Base-by-base conservation (phyloP, 768 basidiomycete genomes). In the Rhizopogon sp. region DNA sequence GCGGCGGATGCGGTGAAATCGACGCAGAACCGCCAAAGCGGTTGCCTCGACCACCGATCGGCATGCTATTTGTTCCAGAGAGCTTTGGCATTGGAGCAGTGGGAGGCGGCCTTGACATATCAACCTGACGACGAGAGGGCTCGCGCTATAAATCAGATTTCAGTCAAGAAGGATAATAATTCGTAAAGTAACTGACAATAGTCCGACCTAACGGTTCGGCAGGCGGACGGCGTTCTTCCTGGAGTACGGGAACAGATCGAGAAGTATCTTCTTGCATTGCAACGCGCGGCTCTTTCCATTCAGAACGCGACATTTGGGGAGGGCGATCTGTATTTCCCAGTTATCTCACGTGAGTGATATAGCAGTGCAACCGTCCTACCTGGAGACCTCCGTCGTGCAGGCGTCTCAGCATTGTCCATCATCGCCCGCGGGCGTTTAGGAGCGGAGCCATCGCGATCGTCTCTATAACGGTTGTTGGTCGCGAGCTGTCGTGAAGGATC, bases 361-460 rank as follows among this genome's bases (percentile, higher is more conserved):
- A 16, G 35, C 8, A 7, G 35, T 25, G 14, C 4, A 9, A 37
- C 8, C 10, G 22, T 13, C 47, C 20, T 49, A 49, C 47, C 47
- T 49, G 33, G 35, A 37, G 47, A 49, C 13, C 47, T 49, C 35
- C 47, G 47, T 37, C 47, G 47, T 37, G 20, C 8, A 14, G 35
- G 5, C 35, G 16, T 9, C 8, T 49, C 64, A n/a, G 60, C 65
- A 22, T 61, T 42, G 8, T 62, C 60, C 6, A 69, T 52, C 72
- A 74, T 74, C 0, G 74, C 74, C 31, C 73, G 64, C n/a, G 74
- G 72, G 44, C 69, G 74, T 25, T 66, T 66, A 44, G 69, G 64
- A 6, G 58, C 62, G 0, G 63, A 54, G 10, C 57, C 74, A n/a
- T 64, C 70, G 1, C 62, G 66, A 9, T 58, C 29, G 31, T 55